A percentile compares a stretch with the other conserved stretches of the same genome.
These are phyloP conservation scores for Halophytophthora batemanensis DNA, from an alignment of 352 stramenopile genomes.

Conservation along the genomic window DNA sequence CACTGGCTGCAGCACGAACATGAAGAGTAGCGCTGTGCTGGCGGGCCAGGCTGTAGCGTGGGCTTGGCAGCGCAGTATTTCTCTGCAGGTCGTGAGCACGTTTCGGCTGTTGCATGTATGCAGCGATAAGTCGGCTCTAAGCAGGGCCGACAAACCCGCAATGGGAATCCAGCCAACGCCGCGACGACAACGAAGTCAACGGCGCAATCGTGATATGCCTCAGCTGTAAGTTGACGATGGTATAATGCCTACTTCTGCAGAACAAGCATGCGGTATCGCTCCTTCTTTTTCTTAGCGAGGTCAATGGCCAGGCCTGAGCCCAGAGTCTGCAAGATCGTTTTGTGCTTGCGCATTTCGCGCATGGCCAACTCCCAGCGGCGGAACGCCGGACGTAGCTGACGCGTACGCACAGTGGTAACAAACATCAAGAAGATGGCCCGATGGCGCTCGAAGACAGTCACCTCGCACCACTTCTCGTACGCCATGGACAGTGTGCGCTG, in stretches of 20 bases:
- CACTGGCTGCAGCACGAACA: too few relatives aligned
- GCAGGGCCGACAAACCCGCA: too few relatives aligned
- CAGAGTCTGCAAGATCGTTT: conserved; percentile 38
- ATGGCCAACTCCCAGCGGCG: conserved; percentile 50
- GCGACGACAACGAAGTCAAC: too few relatives aligned
- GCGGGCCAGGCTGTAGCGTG: too few relatives aligned
- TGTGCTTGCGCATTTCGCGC: conserved; percentile 43
- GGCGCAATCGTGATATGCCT: too few relatives aligned
- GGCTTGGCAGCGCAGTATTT: too few relatives aligned
- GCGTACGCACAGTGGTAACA: conserved; percentile 35
- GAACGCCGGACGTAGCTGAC: conserved; percentile 55
- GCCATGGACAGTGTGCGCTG: conserved; percentile 35
- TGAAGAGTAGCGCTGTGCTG: too few relatives aligned
- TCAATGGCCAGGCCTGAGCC: conserved; percentile 56
- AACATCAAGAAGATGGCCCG: conserved; percentile 42
- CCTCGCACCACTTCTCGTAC: conserved; percentile 40
- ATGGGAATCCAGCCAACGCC: too few relatives aligned
- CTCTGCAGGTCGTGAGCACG: too few relatives aligned
- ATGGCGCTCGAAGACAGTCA: conserved; percentile 44
- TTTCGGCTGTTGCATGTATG: too few relatives aligned
- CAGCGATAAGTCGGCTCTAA: too few relatives aligned
- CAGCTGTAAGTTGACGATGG: too few relatives aligned
- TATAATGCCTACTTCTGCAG: conserved; percentile 46
- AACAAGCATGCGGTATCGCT: conserved; percentile 66
- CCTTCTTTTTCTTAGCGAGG: conserved; percentile 56